Conservation (phyloP, 139 green algal species). For the Micractinium conductrix region DNA sequence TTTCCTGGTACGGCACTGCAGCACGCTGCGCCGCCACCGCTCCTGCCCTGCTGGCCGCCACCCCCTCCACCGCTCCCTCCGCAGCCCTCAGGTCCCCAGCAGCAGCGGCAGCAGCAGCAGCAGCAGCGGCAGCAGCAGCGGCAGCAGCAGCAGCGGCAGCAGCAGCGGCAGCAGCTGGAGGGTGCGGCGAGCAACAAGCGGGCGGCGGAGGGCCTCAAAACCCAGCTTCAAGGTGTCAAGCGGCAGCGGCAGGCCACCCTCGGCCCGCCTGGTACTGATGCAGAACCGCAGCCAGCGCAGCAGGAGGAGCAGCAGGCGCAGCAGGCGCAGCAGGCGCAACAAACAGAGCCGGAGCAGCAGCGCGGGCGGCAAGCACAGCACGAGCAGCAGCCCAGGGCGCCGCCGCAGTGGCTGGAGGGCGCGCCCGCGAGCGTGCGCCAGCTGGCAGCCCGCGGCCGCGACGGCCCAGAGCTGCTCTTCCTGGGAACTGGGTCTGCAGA, state of each 20-base stretch:
- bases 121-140: background rate
- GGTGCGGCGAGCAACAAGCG: slow-evolving; percentile 15
- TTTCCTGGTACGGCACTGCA: too few species aligned
- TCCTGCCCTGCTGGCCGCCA: background rate
- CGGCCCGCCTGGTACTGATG: too few species aligned
- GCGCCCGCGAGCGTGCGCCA: background rate
- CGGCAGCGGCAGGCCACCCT: background rate
- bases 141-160: background rate
- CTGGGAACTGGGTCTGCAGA: slow-evolving; percentile 87
- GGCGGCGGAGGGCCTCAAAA: background rate
- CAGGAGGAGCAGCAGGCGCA: too few species aligned
- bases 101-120: background rate
- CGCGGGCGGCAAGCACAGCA: background rate
- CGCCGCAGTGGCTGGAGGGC: background rate
- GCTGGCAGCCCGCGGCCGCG: background rate
- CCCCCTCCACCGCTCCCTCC: background rate
- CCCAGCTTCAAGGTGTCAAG: slow-evolving; percentile 13
- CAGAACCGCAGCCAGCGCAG: background rate
- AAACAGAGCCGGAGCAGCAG: background rate
- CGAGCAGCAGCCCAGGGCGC: background rate
- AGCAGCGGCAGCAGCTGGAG: background rate
- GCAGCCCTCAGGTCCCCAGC: background rate
- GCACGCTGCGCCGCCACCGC: too few species aligned
- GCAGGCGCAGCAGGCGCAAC: too few species aligned
- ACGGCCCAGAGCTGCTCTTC: slow-evolving; percentile 62